A percentile compares a stretch with the other conserved stretches of the same genome.
These are phyloP conservation scores for Trametes elegans DNA, from an alignment of 768 basidiomycete genomes.

Conservation along the genomic window DNA sequence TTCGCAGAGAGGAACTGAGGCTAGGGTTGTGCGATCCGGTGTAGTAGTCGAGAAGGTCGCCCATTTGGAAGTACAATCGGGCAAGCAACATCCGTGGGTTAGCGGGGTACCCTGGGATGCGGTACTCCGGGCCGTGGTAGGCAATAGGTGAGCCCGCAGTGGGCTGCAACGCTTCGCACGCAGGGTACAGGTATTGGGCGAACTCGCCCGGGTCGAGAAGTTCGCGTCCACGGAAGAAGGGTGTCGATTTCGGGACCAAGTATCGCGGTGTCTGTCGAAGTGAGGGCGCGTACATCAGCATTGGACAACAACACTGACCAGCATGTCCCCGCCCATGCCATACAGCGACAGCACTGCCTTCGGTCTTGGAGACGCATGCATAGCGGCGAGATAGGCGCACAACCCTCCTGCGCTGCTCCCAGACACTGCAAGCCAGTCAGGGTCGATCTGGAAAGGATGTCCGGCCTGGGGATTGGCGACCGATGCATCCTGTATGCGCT, in stretches of 20 bases:
- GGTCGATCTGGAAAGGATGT: slow-evolving; percentile 39
- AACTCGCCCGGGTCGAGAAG: slow-evolving; percentile 50
- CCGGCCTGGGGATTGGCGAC: neutral
- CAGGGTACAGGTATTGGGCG: slow-evolving; percentile 47
- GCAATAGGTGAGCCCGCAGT: slow-evolving; percentile 44
- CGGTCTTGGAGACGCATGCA: slow-evolving; percentile 52
- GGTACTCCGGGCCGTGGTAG: slow-evolving; percentile 44
- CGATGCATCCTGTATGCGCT: neutral
- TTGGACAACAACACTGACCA: slow-evolving; percentile 32
- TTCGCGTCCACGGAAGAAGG: slow-evolving; percentile 57
- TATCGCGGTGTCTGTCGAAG: slow-evolving; percentile 48
- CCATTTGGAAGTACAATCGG: slow-evolving; percentile 59
- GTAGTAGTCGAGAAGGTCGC: slow-evolving; percentile 56
- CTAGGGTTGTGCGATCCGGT: slow-evolving; percentile 45
- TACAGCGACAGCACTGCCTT: slow-evolving; percentile 57
- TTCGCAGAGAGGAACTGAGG: slow-evolving; percentile 43
- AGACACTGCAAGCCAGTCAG: slow-evolving; percentile 45
- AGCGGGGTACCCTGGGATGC: slow-evolving; percentile 57
- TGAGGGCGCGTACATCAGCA: neutral
- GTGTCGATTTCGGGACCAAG: slow-evolving; percentile 43
- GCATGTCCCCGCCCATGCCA: slow-evolving; percentile 60
- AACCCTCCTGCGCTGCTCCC: slow-evolving; percentile 62
- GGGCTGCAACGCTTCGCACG: slow-evolving; percentile 23
- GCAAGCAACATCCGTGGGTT: slow-evolving; percentile 60
- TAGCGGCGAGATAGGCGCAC: slow-evolving; percentile 61